Base-by-base conservation (phyloP, 306 rosid species). In the Hippophae tibetana region DNA sequence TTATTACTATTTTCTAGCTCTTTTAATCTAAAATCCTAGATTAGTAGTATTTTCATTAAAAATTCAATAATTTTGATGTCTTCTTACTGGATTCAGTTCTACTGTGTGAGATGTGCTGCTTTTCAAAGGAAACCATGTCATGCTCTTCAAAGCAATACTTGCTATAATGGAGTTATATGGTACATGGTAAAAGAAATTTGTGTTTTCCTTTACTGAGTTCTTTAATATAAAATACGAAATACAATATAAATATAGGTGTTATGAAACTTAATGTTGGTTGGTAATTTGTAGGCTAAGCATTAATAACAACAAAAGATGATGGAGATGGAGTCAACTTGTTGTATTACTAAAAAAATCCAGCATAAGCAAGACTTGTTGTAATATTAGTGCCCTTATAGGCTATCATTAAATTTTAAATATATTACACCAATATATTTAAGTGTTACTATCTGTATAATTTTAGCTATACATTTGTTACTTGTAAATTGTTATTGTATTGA, bases 41-140 rank as follows among this genome's bases (percentile, higher is more conserved):
- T 41, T 66, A 45, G 63, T 55, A 45, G 54, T 58, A 9, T 18
- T 47, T 57, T 38, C 61, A 13, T 62, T 64, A 55, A 58, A 65
- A 65, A 71, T 14, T 47, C 69, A 18, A 75, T 58, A 72, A 69
- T 60, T 86, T 66, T 82, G 64, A 72, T 66, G 42, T 58, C 25
- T 69, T 69, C 45, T 42, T 67, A 18, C 75, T 74, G 54, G 48
- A 58, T 75, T 73, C 90, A 89, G 99, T 93, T 79, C 95, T 93
- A 57, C 97, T 73, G 83, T 89, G 82, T 89, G 97, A 97, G 99
- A 93, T 46, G 99, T 89, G 89, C 95, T 93, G 72, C 97, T 93
- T 68, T 93, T 93, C 73, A 97, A 93, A 76, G 99, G 99, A 61
- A 93, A 86, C 74, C 94, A 97, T 9, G 99, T 93, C 67, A 93